Evolutionary conservation across 2,329 filamentous ascomycete species (phyloP), one percentile per base, ranked within the genome.

Genomic region (Septoria petroselini): DNA sequence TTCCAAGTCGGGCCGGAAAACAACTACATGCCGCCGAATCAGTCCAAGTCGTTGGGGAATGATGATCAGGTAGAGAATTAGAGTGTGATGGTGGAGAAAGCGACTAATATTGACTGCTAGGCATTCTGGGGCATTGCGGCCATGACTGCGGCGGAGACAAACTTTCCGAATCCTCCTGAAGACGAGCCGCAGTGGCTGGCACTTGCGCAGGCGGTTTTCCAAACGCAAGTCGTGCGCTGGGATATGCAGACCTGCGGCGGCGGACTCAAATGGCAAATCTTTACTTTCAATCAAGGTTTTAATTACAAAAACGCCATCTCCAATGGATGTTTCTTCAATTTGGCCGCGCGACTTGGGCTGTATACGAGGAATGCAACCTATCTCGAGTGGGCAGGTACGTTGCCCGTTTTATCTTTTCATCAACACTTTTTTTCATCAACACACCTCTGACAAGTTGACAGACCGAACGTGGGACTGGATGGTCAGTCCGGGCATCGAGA

Each of bases 101-200:
- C 8, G 14, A 17, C 2, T 11, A 15, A 37, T 8, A 17, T 17
- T 17, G 14, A 15, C 34, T 7, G 18, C 18, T 27, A 47, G 60
- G 73, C 70, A 2, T 80, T 81, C 61, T 82, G 78, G 79, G 78
- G 70, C 1, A 74, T 80, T 51, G 73, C 77, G 21, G 78, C 76
- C 30, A 76, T 82, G 71, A 71, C 75, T 1, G 79, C 79, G 1
- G 78, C 78, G 11, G 79, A 82, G 56, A 66, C 70, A 49, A 72
- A 72, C 21, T 76, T 75, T 51, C 72, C 72, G 3, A 67, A 74
- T 37, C 74, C 72, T 14, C 69, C 69, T 1, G 49, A 61, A 5
- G 56, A 62, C 30, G 31, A 71, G 51, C 72, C 72, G 6, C 70
- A 71, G 49, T 76, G 72, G 71, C 65, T 76, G 6, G 71, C 69